Base-by-base conservation (phyloP, 768 basidiomycete genomes). In the Fibroporia radiculosa region DNA sequence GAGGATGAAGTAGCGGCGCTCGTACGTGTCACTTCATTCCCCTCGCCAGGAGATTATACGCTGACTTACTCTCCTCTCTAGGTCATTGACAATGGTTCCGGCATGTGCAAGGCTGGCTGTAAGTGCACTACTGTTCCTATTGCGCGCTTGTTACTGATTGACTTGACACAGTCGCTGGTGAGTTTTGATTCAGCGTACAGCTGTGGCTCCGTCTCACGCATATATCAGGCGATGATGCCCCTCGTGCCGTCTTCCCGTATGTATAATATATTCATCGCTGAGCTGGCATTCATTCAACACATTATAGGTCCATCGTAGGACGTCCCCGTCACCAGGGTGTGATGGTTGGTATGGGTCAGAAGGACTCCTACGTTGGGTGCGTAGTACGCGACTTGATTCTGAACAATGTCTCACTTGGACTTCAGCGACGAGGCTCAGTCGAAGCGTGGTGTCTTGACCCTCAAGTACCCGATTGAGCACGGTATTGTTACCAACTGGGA, bases 91-190 rank as follows among this genome's bases (percentile, higher is more conserved):
- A 89, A 89, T 67, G 91, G 90, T 62, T 97, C 93, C 62, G 95
- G 93, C 70, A 98, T 97, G 93, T 97, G 93, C 85, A 98, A 98
- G 75, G 95, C 95, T 80, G 95, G 96, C 71, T 92, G 88, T 90
- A 66, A 58, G 85, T 83, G 29, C 40, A n/a, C 37, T 13, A 18
- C 23, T 3, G 11, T 6, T 8, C 14, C 39, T 19, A 8, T 12
- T 35, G 6, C 34, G 34, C 16, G 34, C 20, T 20, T 44, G 45
- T 19, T 48, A 41, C 26, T 42, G 20, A 13, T 20, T 16, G 6
- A 14, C 26, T 13, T 29, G 18, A 28, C 47, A 42, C 61, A 59
- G 52, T 60, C 38, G 56, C 45, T 27, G 49, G 38, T 44, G 18
- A 36, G 37, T 42, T 53, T 33, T 54, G n/a, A n/a, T n/a, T n/a